Base-by-base conservation (phyloP, 192 early-diverging fungal species). In the Coemansia sp. region DNA sequence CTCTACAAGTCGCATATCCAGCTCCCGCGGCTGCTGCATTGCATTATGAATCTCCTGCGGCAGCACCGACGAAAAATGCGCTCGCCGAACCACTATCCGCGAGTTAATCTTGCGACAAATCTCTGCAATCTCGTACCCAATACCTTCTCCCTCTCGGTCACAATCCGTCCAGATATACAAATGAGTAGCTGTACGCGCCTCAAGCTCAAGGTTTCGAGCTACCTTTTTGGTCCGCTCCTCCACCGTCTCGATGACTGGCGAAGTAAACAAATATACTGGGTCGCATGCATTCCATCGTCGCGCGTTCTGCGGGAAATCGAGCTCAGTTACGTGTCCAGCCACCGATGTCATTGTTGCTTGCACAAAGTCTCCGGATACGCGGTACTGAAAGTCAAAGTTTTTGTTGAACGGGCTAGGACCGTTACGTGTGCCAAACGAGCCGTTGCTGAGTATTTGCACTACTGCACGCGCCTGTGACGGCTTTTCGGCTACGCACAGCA, bases 91-190 rank as follows among this genome's bases (percentile, higher is more conserved):
- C 10, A 63, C 29, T 9, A 98, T 83, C 6, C 83, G 59, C 19
- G 77, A 73, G 59, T 96, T 94, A 0, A 73, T 82, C 11, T 58
- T 38, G 6, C 67, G 65, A 56, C 93, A 93, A 0, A 97, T 77
- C 6, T 81, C 73, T 0, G 80, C 86, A 16, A 95, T 84, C 58
- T 99, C 97, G 11, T 76, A 69, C 13, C 97, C 96, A 61, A 98
- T 98, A 37, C 87, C 87, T 62, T 98, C 96, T 26, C 96, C 96
- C 77, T 98, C 94, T 9, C 91, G 86, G 84, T 99, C 95, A 64
- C 96, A 98, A 84, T 99, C 97, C 4, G 97, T 99, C 97, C 97
- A 99, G 49, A 99, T 99, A 48, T 95, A 87, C 32, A 99, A 67
- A 48, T 85, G 68, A 11, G 89, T 78, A 0, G 88, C 85, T 0